These are phyloP conservation scores for Colletotrichum sp. DNA, from an alignment of 2,329 filamentous ascomycete genomes.

Conservation along the genomic window DNA sequence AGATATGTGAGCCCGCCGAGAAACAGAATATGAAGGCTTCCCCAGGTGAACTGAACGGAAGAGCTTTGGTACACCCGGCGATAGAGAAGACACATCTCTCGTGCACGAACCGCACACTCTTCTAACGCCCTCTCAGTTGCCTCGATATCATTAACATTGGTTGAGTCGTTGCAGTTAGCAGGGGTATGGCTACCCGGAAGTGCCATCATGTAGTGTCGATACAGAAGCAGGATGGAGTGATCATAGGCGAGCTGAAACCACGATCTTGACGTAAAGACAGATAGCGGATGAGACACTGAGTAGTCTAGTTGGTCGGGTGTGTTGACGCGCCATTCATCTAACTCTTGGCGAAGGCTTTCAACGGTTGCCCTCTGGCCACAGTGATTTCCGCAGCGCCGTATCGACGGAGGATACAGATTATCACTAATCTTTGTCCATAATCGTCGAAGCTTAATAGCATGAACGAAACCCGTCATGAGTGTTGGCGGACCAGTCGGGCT, in stretches of 20 bases:
- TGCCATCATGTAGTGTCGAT: constrained; percentile 31
- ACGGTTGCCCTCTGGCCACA: background rate
- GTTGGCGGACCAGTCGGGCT: constrained; percentile 22
- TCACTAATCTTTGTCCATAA: constrained; percentile 33
- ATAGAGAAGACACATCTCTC: constrained; percentile 38
- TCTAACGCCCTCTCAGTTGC: constrained; percentile 2
- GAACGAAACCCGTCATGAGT: constrained; percentile 33
- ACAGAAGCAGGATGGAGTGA: constrained; percentile 42
- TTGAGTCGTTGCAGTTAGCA: background rate
- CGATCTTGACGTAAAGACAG: constrained; percentile 37
- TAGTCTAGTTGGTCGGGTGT: constrained; percentile 23
- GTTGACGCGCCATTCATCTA: constrained; percentile 30
- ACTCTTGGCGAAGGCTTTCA: background rate
- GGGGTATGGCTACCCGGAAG: background rate
- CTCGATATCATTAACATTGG: background rate
- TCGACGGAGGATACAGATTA: constrained; percentile 24
- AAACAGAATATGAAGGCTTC: constrained; percentile 38
- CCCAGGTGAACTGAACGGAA: constrained; percentile 31
- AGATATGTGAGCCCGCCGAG: constrained; percentile 38
- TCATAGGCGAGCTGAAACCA: constrained; percentile 44
- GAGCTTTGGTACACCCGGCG: constrained; percentile 34
- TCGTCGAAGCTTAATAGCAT: constrained; percentile 31
- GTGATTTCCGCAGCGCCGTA: background rate
- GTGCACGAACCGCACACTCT: constrained; percentile 19
- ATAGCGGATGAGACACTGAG: constrained; percentile 21